Base-by-base conservation (phyloP, 305 asterid genomes). In the Solanum hybrid region DNA sequence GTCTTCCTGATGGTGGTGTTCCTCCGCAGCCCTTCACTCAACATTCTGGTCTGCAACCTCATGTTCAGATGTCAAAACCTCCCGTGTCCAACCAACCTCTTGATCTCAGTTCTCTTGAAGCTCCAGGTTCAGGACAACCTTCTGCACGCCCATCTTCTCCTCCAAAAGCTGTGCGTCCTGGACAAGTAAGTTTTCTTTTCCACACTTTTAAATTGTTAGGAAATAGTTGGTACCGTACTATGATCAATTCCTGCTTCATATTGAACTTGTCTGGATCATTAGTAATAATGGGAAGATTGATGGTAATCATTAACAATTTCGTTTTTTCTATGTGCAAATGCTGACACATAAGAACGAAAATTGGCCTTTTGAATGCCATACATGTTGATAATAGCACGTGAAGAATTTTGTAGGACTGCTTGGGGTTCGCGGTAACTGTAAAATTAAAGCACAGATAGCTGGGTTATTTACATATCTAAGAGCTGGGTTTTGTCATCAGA, bases 41-140 rank as follows among this genome's bases (percentile, higher is more conserved):
- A 89, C 92, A 94, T 88, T 84, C 91, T 88, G 93, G 91, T 90
- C 92, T 91, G 67, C 90, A 94, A 89, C 97, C 94, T 87, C 95
- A 88, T 88, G 75, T 88, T 87, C 98, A 89, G 90, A 90, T 75
- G 92, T 89, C 92, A 78, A 96, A 92, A 73, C 86, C 64, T 90
- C 94, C 98, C 82, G 91, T 89, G 81, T 91, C 97, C 81, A 91
- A 91, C 87, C 99, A 95, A 93, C 97, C 98, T 90, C 95, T 98
- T 90, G 99, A 98, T 93, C 99, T 98, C 93, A 97, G 99, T 92
- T 93, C 98, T 89, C 98, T 98, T 91, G 99, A 97, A 94, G 94
- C 90, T 93, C 94, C 98, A 37, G 99, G 99, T 83, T 92, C 98
- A 86, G 95, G 94, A 88, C 93, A 91, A 91, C 89, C 93, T 88